A percentile compares a stretch with the other conserved stretches of the same genome.
Evolutionary conservation across 2,329 filamentous ascomycete species (phyloP).

Genomic region (Aquanectria penicillioides): DNA sequence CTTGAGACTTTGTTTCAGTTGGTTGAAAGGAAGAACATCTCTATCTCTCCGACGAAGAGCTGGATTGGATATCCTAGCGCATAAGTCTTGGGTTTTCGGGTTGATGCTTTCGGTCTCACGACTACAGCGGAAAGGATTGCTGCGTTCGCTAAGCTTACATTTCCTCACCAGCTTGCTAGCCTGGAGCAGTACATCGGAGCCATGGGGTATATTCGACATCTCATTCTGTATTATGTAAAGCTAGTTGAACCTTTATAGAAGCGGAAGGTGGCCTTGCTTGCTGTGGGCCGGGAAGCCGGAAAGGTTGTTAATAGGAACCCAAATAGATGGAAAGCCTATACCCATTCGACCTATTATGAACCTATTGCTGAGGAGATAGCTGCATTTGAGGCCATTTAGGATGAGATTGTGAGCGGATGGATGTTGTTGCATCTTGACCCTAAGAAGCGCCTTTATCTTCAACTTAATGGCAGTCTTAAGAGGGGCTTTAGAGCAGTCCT

Average conservation of each 20-base stretch:
- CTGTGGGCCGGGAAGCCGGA: background rate
- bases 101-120: background rate
- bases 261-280: background rate
- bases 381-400: background rate
- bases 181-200: background rate
- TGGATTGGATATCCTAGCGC: constrained; percentile 7
- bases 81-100: background rate
- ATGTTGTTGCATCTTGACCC: background rate
- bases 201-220: background rate
- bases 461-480: background rate
- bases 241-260: background rate
- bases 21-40: background rate
- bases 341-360: background rate
- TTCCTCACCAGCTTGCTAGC: background rate
- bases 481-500: no score
- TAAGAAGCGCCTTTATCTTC: background rate
- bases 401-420: background rate
- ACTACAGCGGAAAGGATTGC: background rate
- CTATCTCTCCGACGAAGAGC: background rate
- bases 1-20: background rate
- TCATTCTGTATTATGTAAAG: background rate
- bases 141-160: background rate
- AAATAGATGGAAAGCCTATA: background rate
- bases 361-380: background rate
- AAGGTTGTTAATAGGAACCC: background rate